A percentile compares a stretch with the other conserved stretches of the same genome.
These are phyloP conservation scores for Kokia cookei DNA, from an alignment of 441 rosid genomes.

Conservation along the genomic window DNA sequence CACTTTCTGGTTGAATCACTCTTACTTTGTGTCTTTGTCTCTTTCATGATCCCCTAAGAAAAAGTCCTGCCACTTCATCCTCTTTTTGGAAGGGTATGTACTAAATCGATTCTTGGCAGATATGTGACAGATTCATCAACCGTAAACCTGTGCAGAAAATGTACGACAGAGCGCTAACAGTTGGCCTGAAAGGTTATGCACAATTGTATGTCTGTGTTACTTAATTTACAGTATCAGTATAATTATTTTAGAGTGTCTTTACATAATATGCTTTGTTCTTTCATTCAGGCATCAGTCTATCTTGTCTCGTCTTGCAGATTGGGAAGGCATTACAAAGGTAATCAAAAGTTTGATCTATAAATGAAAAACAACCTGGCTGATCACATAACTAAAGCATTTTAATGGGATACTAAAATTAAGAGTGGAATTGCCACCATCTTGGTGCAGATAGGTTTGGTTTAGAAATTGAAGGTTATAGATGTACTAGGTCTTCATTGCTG, in stretches of 20 bases:
- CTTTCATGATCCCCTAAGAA: not conserved
- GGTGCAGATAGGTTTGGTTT: not conserved
- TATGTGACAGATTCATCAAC: slow-evolving; percentile 80
- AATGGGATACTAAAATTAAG: not conserved
- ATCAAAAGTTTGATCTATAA: not conserved
- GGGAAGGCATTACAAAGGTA: slow-evolving; percentile 87
- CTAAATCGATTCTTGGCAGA: slow-evolving; percentile 31
- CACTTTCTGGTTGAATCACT: not conserved
- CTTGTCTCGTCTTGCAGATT: slow-evolving; percentile 71
- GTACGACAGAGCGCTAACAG: slow-evolving; percentile 64
- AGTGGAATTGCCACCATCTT: not conserved
- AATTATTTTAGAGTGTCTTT: not conserved
- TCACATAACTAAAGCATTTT: not conserved
- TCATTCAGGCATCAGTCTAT: slow-evolving; percentile 64
- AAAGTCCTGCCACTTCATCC: not conserved
- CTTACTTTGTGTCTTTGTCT: not conserved
- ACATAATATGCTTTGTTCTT: not conserved
- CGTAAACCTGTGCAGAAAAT: slow-evolving; percentile 60
- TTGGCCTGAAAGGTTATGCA: slow-evolving; percentile 90
- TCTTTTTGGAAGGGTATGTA: not conserved
- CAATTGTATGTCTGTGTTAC: slow-evolving; percentile 53
- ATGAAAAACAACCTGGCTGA: not conserved
- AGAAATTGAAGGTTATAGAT: not conserved
- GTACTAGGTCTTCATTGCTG: not conserved
- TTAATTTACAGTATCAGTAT: not conserved